Percentiles rank a stretch among this genome's conserved stretches.
These are phyloP conservation scores for Cladobotryum mycophilum DNA, from an alignment of 2,329 filamentous ascomycete species.

Conservation along the genomic window DNA sequence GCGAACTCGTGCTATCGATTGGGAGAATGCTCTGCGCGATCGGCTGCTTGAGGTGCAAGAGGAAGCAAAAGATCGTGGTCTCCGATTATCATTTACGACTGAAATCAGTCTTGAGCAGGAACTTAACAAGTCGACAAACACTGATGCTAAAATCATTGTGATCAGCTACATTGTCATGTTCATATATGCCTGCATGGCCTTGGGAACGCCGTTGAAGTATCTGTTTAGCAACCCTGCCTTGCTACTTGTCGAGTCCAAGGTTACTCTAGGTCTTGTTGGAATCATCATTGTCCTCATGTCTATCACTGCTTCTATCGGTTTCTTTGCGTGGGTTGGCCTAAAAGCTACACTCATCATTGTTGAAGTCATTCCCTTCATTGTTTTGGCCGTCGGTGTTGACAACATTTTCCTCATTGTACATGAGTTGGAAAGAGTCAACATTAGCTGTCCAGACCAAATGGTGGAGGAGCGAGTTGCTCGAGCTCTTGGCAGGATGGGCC, in stretches of 20 bases:
- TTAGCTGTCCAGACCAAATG: slow-evolving; percentile 81
- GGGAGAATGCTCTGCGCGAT: slow-evolving; percentile 73
- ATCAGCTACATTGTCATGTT: slow-evolving; percentile 99
- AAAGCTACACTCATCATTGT: slow-evolving; percentile 97
- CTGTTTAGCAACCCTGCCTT: slow-evolving; percentile 76
- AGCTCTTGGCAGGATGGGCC: slow-evolving; percentile 91
- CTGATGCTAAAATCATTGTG: slow-evolving; percentile 91
- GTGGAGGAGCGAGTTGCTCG: slow-evolving; percentile 81
- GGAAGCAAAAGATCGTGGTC: slow-evolving; percentile 70
- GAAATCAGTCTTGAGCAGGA: slow-evolving; percentile 94
- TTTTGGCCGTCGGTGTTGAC: slow-evolving; percentile 93
- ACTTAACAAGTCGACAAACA: slow-evolving; percentile 96
- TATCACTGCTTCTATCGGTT: slow-evolving; percentile 86
- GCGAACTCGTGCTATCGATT: slow-evolving; percentile 74
- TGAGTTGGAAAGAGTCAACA: slow-evolving; percentile 91
- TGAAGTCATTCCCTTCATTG: slow-evolving; percentile 96
- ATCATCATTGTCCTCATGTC: slow-evolving; percentile 97
- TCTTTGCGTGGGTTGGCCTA: slow-evolving; percentile 86
- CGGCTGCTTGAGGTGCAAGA: slow-evolving; percentile 70
- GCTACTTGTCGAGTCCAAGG: slow-evolving; percentile 90
- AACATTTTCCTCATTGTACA: slow-evolving; percentile 99
- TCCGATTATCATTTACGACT: slow-evolving; percentile 88
- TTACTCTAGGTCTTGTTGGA: slow-evolving; percentile 87
- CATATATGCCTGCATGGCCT: slow-evolving; percentile 84
- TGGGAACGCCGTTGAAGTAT: slow-evolving; percentile 78